Base-by-base conservation (phyloP, 1,284 basidiomycete genomes). In the Polyporus tsugae region DNA sequence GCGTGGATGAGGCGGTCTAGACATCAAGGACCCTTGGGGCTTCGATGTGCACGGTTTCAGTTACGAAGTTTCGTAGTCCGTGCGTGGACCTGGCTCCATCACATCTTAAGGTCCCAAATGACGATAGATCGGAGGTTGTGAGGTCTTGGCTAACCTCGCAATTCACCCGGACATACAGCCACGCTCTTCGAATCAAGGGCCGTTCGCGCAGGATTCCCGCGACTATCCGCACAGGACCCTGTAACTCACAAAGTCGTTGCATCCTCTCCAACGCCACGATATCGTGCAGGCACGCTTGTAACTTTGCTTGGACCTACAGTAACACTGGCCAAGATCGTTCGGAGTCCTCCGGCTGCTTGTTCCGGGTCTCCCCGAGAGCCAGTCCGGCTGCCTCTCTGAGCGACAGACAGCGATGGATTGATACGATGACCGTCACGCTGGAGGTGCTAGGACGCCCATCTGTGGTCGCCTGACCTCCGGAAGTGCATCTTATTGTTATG, bases 401-500 rank as follows among this genome's bases (percentile, higher is more conserved):
- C 11, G 29, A 53, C 52, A 41, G 19, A 59, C 58, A 38, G 15
- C 19, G 58, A 41, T 59, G 36, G 35, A 59, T 59, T 10, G 58
- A 59, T 59, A 59, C 38, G 58, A 59, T 59, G 38, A 25, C 17
- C 36, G 6, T 4, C n/a, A 38, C 35, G 58, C 22, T 36, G n/a
- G 19, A 59, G 58, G 58, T 36, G 22, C n/a, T 25, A 59, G 38
- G 58, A 38, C 58, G 58, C 58, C 58, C 19, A 41, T 9, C 11
- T 25, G 29, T 39, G 38, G 38, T 59, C 58, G 35, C 19, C 58
- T 59, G 58, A 59, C 58, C 35, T 25, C 35, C 22, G 58, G 22
- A 59, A n/a, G 58, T 29, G 55, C 35, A 33, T 11, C 35, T 7
- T 55, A 57, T 57, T 57, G 55, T 38, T 35, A 57, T 57, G 55